Evolutionary conservation across 169 alveolate species (phyloP), one percentile per base, ranked within the genome.

Genomic region (Babesia ovis): DNA sequence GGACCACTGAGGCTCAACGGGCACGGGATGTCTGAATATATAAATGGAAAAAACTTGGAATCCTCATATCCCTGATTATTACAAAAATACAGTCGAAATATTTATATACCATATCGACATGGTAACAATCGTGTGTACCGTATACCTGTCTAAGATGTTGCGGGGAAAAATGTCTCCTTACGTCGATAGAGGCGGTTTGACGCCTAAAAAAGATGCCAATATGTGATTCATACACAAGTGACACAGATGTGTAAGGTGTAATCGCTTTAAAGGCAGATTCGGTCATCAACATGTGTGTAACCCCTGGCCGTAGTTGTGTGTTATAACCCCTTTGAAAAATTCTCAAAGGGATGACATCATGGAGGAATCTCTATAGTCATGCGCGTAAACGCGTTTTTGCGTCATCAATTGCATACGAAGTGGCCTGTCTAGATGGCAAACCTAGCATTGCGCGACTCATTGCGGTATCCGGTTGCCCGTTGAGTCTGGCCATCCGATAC

Each of bases 401-500:
- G 16, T 5, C 31, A 1, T n/a, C n/a, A n/a, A 31, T 12, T 34
- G 4, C 27, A 0, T 34, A 8, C 9, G 6, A 12, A 25, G 32
- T 9, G 35, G 23, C 48, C 11, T 31, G 68, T 58, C 68, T 58
- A 14, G 48, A 20, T 1, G 16, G 12, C 39, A 14, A 41, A 20
- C 12, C 1, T n/a, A 27, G 16, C 59, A 16, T 64, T 27, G 1
- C 20, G 46, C 27, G 74, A 32, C 59, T 64, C 74, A 50, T 27
- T 27, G 59, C 32, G 74, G 74, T 64, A 64, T 64, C 74, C 11
- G 20, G 74, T 64, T 23, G 31, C 74, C 35, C 62, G 51, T 6
- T 46, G 74, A 64, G 62, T 37, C 74, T 29, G 50, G n/a, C 5
- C 48, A 64, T 20, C 35, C 54, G 59, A 48, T 25, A 32, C 74